phyloP scores from a whole-genome alignment of 768 basidiomycete genomes.

The Leccinum pellstonianum region DNA sequence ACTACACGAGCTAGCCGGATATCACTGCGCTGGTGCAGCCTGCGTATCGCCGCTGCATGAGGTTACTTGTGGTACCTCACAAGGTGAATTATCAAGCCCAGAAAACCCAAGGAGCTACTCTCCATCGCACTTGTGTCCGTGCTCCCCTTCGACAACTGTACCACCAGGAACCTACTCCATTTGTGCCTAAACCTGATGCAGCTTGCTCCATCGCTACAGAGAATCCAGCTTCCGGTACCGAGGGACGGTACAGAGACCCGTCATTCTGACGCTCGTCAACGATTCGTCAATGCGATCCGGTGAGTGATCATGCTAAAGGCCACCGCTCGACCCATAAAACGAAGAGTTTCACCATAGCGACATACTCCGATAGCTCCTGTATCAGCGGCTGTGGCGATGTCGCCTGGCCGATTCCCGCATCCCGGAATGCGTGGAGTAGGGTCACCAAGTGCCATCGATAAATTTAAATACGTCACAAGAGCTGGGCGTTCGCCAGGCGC shows the following conservation, averaged over 20 bases:
- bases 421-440: constrained; percentile 38
- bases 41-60: constrained; percentile 18
- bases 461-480: constrained; percentile 41
- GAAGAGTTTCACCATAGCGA: neutral
- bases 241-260: constrained; percentile 24
- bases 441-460: constrained; percentile 41
- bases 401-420: constrained; percentile 34
- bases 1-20: constrained; percentile 25
- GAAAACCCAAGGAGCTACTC: constrained; percentile 20
- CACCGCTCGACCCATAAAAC: constrained; percentile 28
- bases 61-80: constrained; percentile 25
- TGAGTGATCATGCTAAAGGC: constrained; percentile 45
- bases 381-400: constrained; percentile 26
- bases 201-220: constrained; percentile 27
- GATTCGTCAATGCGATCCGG: constrained; percentile 44
- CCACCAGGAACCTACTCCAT: constrained; percentile 23
- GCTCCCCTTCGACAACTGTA: constrained; percentile 16
- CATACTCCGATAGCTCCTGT: constrained; percentile 22
- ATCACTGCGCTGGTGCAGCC: constrained; percentile 19
- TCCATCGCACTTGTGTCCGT: constrained; percentile 17
- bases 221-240: constrained; percentile 28
- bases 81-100: constrained; percentile 24
- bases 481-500: constrained; percentile 45
- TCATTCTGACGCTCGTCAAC: constrained; percentile 31
- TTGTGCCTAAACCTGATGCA: constrained; percentile 18